Percentiles rank a stretch among this genome's conserved stretches.
These are phyloP conservation scores for Mucor irregularis DNA, from an alignment of 371 early-diverging fungal genomes.

Conservation along the genomic window DNA sequence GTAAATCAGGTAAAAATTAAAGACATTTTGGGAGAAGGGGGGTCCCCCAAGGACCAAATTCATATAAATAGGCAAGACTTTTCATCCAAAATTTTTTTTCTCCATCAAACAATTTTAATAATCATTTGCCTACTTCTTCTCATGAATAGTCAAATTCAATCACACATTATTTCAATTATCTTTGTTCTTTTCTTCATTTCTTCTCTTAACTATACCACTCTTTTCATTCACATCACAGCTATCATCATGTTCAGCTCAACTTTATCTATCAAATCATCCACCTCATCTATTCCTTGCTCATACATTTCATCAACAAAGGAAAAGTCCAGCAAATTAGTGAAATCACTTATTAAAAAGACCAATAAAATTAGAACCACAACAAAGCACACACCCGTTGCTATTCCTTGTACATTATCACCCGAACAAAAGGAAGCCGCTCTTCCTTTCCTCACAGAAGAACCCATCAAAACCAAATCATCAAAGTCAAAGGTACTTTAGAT, in stretches of 20 bases:
- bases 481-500: not conserved
- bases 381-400: not conserved
- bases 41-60: too few relatives aligned
- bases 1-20: not conserved
- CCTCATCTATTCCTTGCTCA: not conserved
- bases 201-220: not conserved
- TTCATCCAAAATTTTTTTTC: not conserved
- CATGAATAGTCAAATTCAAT: constrained; percentile 2
- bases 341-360: not conserved
- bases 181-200: not conserved
- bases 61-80: not conserved
- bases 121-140: not conserved
- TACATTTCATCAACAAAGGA: not conserved
- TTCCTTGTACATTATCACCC: not conserved
- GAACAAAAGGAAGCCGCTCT: not conserved
- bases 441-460: not conserved
- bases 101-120: not conserved
- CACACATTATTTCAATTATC: not conserved
- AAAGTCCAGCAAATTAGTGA: not conserved
- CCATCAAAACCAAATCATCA: not conserved
- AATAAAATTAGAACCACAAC: not conserved
- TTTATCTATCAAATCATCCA: not conserved
- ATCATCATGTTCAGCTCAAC: too few relatives aligned
- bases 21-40: not conserved
- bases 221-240: not conserved